Conservation (phyloP, 2,329 filamentous ascomycete species). For the Clonostachys solani region DNA sequence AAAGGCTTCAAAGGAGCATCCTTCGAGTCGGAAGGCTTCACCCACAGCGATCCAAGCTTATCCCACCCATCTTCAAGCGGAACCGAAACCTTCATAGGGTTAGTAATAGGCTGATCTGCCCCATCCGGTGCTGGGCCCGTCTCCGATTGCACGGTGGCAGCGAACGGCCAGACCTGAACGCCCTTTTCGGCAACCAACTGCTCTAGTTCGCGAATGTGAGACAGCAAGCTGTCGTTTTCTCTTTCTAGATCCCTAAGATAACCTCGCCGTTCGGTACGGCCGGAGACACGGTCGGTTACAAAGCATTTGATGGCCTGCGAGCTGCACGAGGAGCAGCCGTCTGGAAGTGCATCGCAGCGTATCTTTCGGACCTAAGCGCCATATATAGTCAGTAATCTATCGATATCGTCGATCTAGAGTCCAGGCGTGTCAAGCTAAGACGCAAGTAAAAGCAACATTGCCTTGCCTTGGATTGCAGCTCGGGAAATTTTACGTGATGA, state of each 20-base stretch:
- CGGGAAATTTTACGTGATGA: no score
- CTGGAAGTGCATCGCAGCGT: slow-evolving; percentile 74
- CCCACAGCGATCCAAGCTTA: slow-evolving; percentile 22
- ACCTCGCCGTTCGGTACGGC: slow-evolving; percentile 72
- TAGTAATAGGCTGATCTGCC: slow-evolving; percentile 8
- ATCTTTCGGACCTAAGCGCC: slow-evolving; percentile 70
- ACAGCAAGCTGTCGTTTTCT: slow-evolving; percentile 63
- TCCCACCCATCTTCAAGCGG: slow-evolving; percentile 19
- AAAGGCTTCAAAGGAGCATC: background rate
- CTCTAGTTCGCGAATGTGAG: slow-evolving; percentile 65
- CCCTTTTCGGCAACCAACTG: slow-evolving; percentile 57
- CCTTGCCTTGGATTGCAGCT: no score
- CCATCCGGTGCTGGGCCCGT: slow-evolving; percentile 13
- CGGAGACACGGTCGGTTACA: slow-evolving; percentile 83
- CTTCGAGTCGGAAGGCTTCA: slow-evolving; percentile 14
- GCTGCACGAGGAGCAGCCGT: slow-evolving; percentile 78
- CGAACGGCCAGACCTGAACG: slow-evolving; percentile 43
- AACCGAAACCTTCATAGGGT: slow-evolving; percentile 9
- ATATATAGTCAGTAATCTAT: slow-evolving; percentile 7
- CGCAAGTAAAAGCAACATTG: no score
- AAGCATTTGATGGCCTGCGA: slow-evolving; percentile 74
- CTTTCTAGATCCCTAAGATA: slow-evolving; percentile 74
- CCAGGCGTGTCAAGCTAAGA: background rate
- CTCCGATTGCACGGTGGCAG: slow-evolving; percentile 15
- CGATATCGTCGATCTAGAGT: background rate